phyloP scores from a whole-genome alignment of 2,329 filamentous ascomycete species.

The Ophiostoma sp. region DNA sequence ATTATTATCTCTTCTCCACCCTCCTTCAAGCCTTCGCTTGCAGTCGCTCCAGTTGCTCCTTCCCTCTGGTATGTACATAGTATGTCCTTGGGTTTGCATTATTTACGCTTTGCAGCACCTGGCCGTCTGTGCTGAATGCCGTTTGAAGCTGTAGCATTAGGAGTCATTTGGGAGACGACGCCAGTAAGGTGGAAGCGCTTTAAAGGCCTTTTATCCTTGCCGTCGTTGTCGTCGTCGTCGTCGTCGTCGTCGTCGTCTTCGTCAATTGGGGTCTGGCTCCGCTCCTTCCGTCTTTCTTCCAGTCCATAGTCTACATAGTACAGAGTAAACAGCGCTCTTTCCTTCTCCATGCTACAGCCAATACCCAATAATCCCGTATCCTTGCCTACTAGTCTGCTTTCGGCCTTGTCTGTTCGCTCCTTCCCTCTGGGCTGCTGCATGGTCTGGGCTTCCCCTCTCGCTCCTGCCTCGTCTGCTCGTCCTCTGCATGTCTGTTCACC shows the following conservation, averaged over 20 bases:
- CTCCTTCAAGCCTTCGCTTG: constrained; percentile 11
- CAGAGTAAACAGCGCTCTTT: not conserved
- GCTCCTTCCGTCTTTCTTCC: constrained; percentile 1
- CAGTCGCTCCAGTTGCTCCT: not conserved
- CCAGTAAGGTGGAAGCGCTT: too few relatives aligned
- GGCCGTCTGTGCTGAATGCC: not conserved
- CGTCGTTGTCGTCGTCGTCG: too few relatives aligned
- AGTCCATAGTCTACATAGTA: not conserved
- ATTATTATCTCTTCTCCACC: not conserved
- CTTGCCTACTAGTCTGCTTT: not conserved
- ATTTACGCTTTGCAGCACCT: not conserved
- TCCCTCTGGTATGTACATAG: not conserved
- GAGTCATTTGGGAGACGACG: too few relatives aligned
- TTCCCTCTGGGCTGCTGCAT: not conserved
- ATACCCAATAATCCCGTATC: not conserved
- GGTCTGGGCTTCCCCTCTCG: not conserved
- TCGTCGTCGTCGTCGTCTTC: not conserved
- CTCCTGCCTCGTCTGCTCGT: not conserved
- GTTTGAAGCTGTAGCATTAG: not conserved
- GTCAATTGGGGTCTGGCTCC: not conserved
- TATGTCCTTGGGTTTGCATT: not conserved
- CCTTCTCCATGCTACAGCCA: not conserved
- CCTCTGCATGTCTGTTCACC: not conserved
- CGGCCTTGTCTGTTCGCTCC: constrained; percentile 5
- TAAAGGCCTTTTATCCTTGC: too few relatives aligned